A percentile compares a stretch with the other conserved stretches of the same genome.
Conservation (phyloP, 139 green algal species). For the Coccomyxa sp. region DNA sequence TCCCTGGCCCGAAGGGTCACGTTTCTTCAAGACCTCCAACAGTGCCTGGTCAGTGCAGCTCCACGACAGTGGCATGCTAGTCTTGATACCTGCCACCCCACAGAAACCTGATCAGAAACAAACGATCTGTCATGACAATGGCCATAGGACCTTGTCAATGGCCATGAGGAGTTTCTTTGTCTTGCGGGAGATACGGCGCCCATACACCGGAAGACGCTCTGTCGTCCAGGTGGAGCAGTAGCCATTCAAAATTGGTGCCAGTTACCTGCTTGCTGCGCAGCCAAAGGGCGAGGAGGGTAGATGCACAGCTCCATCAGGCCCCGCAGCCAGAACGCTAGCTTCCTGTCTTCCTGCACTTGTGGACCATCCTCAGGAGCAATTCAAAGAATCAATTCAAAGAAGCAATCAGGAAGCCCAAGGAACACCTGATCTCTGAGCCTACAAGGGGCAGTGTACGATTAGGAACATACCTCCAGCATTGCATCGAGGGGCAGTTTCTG, state of each 20-base stretch:
- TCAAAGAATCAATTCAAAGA: neutral
- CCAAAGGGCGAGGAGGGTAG: conserved; percentile 41
- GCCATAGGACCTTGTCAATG: neutral
- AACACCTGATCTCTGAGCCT: too few species aligned
- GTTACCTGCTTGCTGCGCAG: too few species aligned
- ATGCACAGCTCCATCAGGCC: conserved; percentile 71
- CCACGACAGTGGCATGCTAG: conserved; percentile 27
- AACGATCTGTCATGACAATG: neutral
- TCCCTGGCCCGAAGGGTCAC: conserved; percentile 28
- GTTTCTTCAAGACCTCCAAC: conserved; percentile 22
- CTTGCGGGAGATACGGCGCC: neutral
- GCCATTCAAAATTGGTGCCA: neutral
- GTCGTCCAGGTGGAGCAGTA: conserved; percentile 1
- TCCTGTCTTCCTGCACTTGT: conserved; percentile 31
- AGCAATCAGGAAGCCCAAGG: neutral
- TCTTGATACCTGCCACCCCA: neutral
- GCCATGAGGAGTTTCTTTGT: conserved; percentile 10
- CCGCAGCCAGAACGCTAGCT: conserved; percentile 49
- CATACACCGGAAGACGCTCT: neutral
- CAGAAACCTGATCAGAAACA: too few species aligned
- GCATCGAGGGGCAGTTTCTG: conserved; percentile 31
- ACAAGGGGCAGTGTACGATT: neutral
- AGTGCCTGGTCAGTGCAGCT: conserved; percentile 43
- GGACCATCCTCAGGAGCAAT: neutral
- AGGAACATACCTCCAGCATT: neutral